A percentile compares a stretch with the other conserved stretches of the same genome.
Evolutionary conservation across 306 rosid species (phyloP).

Genomic region (Morella rubra): DNA sequence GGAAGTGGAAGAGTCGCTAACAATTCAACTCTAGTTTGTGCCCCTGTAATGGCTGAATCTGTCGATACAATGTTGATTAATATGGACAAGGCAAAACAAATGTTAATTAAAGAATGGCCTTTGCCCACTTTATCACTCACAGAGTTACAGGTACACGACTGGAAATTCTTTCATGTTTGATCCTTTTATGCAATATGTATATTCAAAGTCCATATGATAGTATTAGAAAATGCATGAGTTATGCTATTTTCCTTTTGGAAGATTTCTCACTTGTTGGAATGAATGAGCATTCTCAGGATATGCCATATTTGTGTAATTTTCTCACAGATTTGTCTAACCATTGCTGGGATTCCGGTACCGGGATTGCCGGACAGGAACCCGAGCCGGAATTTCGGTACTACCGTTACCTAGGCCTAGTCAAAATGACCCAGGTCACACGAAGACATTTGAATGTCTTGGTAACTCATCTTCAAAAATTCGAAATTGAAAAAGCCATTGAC

Average conservation of each 20-base stretch:
- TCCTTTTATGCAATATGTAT: background rate
- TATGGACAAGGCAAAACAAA: conserved; percentile 41
- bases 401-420: too few relatives aligned
- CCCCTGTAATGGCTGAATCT: conserved; percentile 58
- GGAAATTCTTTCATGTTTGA: background rate
- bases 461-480: too few relatives aligned
- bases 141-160: conserved; percentile 59
- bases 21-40: conserved; percentile 54
- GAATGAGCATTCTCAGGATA: background rate
- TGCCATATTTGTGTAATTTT: background rate
- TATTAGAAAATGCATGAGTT: background rate
- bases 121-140: conserved; percentile 57
- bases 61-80: conserved; percentile 45
- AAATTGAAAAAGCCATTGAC: too few relatives aligned
- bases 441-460: too few relatives aligned
- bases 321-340: too few relatives aligned
- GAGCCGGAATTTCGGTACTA: too few relatives aligned
- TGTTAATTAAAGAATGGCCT: conserved; percentile 42
- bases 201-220: background rate
- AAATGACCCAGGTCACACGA: too few relatives aligned
- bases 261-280: conserved; percentile 12
- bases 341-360: too few relatives aligned
- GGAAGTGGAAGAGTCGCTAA: conserved; percentile 32
- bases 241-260: conserved; percentile 35
- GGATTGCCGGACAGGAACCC: too few relatives aligned